Evolutionary conservation across 306 rosid species (phyloP), one percentile per base, ranked within the genome.

Genomic region (Betula pendula): DNA sequence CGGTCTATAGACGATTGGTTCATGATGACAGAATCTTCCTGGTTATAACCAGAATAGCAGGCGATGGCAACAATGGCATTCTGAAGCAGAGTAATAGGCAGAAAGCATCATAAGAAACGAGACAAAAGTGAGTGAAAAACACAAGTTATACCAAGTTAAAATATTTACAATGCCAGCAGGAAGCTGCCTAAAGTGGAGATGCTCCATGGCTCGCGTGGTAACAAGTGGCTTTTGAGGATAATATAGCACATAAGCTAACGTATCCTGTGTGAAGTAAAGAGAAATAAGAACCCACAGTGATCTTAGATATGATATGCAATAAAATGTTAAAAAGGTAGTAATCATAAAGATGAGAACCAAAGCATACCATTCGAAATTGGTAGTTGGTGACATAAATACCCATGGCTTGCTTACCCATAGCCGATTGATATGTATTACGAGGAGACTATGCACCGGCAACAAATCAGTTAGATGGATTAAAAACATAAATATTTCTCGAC

Each of bases 351-450:
- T 17, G 72, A 35, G 29, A 78, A 73, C 55, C 6, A 73, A 80
- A 74, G 65, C 71, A 53, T 90, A 95, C 99, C 99, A 95, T 95
- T 83, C 98, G 92, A 82, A 92, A 95, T 87, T 95, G 98, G 88
- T 92, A 95, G 80, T 95, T 95, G 81, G 99, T 95, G 78, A 95
- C 97, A 75, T 95, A 95, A 45, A 95, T 95, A 80, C 99, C 99
- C 97, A 95, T 92, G 13, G 98, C 99, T 91, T 95, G 97, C 82
- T 92, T 95, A 69, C 98, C 99, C 99, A 96, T 95, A 51, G 99
- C 99, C 79, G 98, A 96, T 78, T 96, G 99, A 75, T 96, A 91
- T 0, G 98, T 96, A 80, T 96, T 92, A 91, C 99, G 97, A 42
- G 98, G 99, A 22, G 99, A 92, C 97, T 96, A 79, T 56, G 53